Evolutionary conservation across 1,284 basidiomycete genomes (phyloP).

Genomic region (Cronartium ribicola): DNA sequence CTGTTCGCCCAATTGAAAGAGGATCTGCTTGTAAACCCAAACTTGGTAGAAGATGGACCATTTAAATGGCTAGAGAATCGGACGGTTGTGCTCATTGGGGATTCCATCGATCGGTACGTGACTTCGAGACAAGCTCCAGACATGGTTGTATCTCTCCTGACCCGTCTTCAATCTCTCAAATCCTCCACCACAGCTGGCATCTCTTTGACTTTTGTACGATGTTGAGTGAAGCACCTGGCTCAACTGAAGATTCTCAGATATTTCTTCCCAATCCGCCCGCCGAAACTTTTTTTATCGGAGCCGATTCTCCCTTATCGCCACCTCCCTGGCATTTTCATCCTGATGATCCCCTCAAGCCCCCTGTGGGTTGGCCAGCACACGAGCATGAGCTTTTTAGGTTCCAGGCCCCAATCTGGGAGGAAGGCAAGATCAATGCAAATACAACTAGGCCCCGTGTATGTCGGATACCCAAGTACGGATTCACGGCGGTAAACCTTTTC

Average conservation of each 20-base stretch:
- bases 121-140: background rate
- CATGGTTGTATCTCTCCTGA: background rate
- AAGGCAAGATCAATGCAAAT: conserved; percentile 29
- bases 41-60: background rate
- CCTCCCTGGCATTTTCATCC: conserved; percentile 18
- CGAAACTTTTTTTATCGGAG: conserved; percentile 19
- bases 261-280: conserved; percentile 8
- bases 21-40: background rate
- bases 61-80: conserved; percentile 22
- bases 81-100: conserved; percentile 21
- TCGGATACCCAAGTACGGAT: conserved; percentile 15
- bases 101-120: conserved; percentile 10
- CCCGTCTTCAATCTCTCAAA: background rate
- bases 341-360: conserved; percentile 5
- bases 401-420: conserved; percentile 29
- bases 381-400: conserved; percentile 18
- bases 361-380: conserved; percentile 1
- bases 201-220: conserved; percentile 36
- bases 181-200: conserved; percentile 5
- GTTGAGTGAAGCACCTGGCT: conserved; percentile 21
- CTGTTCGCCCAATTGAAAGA: conserved; percentile 10
- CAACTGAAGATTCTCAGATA: background rate
- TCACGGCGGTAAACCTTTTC: conserved; percentile 17
- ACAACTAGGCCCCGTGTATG: conserved; percentile 19
- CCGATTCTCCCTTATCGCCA: conserved; percentile 26